Conservation (phyloP, 164 flowering plant species). For the Vitis vinifera region ASM3070453v1 NC_081809.1:5133501-5134000, state of each 20-base stretch:
- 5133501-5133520: too few species aligned
- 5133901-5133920: conserved; percentile 22
- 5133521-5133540: too few species aligned
- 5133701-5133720: conserved; percentile 22
- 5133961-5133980: conserved; percentile 74
- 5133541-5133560: too few species aligned
- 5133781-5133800: neutral
- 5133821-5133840: neutral
- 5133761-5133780: conserved; percentile 1
- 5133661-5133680: neutral
- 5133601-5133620: too few species aligned
- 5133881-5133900: conserved; percentile 23
- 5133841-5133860: neutral
- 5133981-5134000: conserved; percentile 84
- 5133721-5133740: conserved; percentile 17
- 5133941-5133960: conserved; percentile 69
- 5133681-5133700: conserved; percentile 16
- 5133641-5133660: too few species aligned
- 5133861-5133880: neutral
- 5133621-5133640: too few species aligned
- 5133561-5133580: too few species aligned
- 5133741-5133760: conserved; percentile 4
- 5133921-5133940: conserved; percentile 79
- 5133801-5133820: neutral
- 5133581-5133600: too few species aligned